These are phyloP conservation scores for Keithomyces neogunnii DNA, from an alignment of 2,329 filamentous ascomycete species.

Conservation along the genomic window DNA sequence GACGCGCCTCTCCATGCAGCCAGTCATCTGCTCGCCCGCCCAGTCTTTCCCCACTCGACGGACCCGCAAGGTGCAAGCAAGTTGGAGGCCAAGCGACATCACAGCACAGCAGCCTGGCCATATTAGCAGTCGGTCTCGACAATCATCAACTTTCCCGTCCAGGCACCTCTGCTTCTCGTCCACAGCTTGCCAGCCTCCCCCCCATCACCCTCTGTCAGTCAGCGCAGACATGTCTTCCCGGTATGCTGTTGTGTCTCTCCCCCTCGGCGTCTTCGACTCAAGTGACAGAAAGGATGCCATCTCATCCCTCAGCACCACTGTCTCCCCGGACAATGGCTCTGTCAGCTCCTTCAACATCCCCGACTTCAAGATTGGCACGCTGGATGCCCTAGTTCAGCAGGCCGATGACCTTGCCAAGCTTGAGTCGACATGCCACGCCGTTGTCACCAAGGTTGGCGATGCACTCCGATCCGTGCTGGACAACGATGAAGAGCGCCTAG, in stretches of 20 bases:
- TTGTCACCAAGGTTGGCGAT: constrained; percentile 82
- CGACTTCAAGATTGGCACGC: constrained; percentile 94
- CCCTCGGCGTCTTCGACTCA: constrained; percentile 76
- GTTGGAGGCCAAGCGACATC: constrained; percentile 2
- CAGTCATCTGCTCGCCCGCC: not conserved
- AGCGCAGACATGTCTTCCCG: constrained; percentile 40
- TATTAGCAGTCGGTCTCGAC: too few relatives aligned
- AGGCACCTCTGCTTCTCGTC: not conserved
- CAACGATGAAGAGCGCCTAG: constrained; percentile 72
- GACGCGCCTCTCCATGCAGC: too few relatives aligned
- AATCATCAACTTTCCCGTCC: not conserved
- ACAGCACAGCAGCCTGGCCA: not conserved
- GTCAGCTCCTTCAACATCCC: constrained; percentile 75
- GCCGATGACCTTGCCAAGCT: constrained; percentile 92
- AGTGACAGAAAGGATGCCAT: constrained; percentile 75
- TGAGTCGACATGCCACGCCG: constrained; percentile 66
- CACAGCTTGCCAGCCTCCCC: not conserved
- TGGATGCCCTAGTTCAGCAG: constrained; percentile 91
- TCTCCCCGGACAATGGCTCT: constrained; percentile 66
- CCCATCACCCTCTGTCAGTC: constrained; percentile 1
- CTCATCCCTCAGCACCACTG: constrained; percentile 61
- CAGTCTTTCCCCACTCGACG: constrained; percentile 1
- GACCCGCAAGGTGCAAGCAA: not conserved
- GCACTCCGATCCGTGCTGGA: constrained; percentile 76
- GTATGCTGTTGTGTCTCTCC: constrained; percentile 86